Conservation (phyloP, 2,329 filamentous ascomycete species). For the Arthrobotrys pseudoclavata region DNA sequence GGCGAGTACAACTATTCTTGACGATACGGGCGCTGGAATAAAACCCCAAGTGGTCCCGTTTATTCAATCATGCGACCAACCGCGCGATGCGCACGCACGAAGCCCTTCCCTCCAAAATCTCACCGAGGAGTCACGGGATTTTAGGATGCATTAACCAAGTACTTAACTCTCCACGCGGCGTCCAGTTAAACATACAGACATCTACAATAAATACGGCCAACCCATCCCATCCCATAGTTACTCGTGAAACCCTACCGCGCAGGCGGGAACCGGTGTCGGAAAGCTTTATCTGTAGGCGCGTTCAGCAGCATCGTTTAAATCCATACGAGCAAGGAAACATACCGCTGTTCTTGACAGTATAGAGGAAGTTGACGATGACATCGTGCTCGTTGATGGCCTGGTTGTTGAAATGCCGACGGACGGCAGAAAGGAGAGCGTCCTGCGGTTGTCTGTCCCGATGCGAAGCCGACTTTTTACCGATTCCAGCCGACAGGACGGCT, state of each 20-base stretch:
- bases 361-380: slow-evolving; percentile 82
- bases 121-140: no score
- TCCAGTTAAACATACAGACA: neutral
- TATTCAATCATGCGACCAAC: no score
- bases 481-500: slow-evolving; percentile 71
- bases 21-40: no score
- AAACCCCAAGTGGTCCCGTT: no score
- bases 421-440: slow-evolving; percentile 73
- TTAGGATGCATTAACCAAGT: neutral
- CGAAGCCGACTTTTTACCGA: slow-evolving; percentile 64
- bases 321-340: slow-evolving; percentile 3
- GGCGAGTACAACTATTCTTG: no score
- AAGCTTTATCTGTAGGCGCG: slow-evolving; percentile 38
- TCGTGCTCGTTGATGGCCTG: slow-evolving; percentile 84
- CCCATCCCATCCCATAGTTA: neutral
- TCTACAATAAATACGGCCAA: neutral
- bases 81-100: no score
- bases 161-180: neutral
- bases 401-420: slow-evolving; percentile 86
- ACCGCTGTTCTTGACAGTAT: slow-evolving; percentile 76
- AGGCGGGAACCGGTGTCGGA: slow-evolving; percentile 53
- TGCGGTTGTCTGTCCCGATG: slow-evolving; percentile 68
- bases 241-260: slow-evolving; percentile 17
- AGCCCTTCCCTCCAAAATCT: neutral
- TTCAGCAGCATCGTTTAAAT: slow-evolving; percentile 15